phyloP scores from a whole-genome alignment of 371 early-diverging fungal genomes.

The Syncephalastrum monosporum region DNA sequence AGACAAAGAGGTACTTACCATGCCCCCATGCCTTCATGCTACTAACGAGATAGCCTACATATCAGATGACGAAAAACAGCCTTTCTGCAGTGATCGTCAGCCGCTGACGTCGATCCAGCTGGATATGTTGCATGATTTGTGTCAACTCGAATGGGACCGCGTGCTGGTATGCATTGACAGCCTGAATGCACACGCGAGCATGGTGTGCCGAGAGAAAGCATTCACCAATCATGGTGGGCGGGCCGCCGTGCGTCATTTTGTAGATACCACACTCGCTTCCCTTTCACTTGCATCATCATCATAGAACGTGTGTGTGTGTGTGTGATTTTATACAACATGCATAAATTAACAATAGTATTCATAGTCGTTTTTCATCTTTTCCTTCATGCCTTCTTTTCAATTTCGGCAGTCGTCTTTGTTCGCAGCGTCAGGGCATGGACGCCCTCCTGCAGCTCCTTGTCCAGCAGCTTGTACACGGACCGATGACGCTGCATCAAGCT shows the following conservation, averaged over 20 bases:
- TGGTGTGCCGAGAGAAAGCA: slow-evolving; percentile 32
- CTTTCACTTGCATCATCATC: no score
- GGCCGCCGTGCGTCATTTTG: slow-evolving; percentile 12
- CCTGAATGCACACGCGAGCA: slow-evolving; percentile 58
- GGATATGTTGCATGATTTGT: slow-evolving; percentile 29
- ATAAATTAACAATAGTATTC: slow-evolving; percentile 8
- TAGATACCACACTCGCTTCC: slow-evolving; percentile 7
- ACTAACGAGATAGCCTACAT: background rate
- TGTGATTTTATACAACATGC: no score
- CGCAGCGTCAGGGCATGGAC: slow-evolving; percentile 64
- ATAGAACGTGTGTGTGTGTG: no score
- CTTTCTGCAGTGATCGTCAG: background rate
- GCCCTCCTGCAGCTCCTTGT: slow-evolving; percentile 55
- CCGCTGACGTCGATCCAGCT: background rate
- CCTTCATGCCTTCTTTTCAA: slow-evolving; percentile 18
- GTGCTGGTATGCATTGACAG: slow-evolving; percentile 41
- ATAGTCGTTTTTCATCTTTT: background rate
- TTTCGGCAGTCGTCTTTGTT: slow-evolving; percentile 60
- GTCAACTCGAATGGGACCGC: slow-evolving; percentile 45
- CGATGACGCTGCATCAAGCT: slow-evolving; percentile 71
- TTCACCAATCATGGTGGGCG: slow-evolving; percentile 7
- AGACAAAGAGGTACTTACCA: background rate
- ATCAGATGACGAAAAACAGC: slow-evolving; percentile 3
- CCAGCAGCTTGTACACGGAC: slow-evolving; percentile 56
- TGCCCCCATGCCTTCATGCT: background rate